Percentiles rank a stretch among this genome's conserved stretches.
Conservation (phyloP, 768 basidiomycete genomes). For the Amanita brunnescens region DNA sequence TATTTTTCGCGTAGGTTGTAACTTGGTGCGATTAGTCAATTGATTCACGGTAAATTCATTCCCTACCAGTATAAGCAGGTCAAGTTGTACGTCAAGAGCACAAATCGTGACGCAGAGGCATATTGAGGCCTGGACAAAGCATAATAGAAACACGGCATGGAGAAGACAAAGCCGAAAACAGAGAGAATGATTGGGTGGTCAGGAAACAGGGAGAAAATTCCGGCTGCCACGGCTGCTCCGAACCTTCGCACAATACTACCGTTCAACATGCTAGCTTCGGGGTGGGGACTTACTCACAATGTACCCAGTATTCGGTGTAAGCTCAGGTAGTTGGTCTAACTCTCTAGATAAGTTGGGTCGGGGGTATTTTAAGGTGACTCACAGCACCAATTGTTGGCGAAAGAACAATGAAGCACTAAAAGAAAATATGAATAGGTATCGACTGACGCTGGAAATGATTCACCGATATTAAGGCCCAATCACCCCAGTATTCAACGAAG, state of each 20-base stretch:
- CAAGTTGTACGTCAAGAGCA: constrained; percentile 83
- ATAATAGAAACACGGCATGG: constrained; percentile 90
- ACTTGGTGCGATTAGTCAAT: constrained; percentile 26
- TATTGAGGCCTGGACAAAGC: constrained; percentile 75
- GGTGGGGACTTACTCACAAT: constrained; percentile 39
- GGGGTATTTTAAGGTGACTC: constrained; percentile 11
- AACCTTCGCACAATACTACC: constrained; percentile 32
- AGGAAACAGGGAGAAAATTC: constrained; percentile 65
- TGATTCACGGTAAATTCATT: not conserved
- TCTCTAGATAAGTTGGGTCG: not conserved
- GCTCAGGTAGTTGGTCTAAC: constrained; percentile 77
- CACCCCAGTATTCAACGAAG: constrained; percentile 79
- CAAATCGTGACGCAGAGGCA: constrained; percentile 68
- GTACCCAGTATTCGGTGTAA: constrained; percentile 83
- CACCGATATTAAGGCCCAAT: constrained; percentile 95
- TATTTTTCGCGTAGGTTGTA: constrained; percentile 69
- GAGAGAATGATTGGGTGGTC: constrained; percentile 69
- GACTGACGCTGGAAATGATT: constrained; percentile 15
- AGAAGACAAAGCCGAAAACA: constrained; percentile 81
- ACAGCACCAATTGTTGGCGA: constrained; percentile 85
- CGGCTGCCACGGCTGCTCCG: constrained; percentile 71
- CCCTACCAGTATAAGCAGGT: constrained; percentile 65
- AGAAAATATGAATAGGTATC: constrained; percentile 1
- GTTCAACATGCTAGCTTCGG: not conserved
- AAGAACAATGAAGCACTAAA: constrained; percentile 84